phyloP scores from a whole-genome alignment of 2,329 filamentous ascomycete genomes.

The Neonectria faginata region DNA sequence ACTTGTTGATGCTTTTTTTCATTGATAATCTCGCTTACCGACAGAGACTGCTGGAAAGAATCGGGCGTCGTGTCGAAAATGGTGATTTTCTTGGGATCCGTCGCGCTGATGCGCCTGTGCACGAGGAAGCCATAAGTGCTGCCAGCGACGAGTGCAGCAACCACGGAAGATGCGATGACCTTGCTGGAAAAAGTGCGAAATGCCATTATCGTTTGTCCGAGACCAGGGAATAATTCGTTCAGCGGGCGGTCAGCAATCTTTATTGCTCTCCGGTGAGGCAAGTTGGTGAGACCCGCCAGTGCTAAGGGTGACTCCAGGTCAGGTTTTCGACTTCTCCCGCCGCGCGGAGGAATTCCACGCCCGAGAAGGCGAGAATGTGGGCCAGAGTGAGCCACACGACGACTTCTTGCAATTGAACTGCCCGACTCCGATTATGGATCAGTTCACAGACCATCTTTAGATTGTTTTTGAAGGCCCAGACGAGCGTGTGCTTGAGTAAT shows the following conservation, averaged over 20 bases:
- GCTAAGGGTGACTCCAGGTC: slow-evolving; percentile 9
- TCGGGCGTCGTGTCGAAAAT: slow-evolving; percentile 34
- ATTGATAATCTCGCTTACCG: slow-evolving; percentile 45
- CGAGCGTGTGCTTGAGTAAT: too few species aligned
- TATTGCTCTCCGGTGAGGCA: slow-evolving; percentile 14
- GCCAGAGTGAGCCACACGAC: not conserved
- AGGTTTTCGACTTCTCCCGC: slow-evolving; percentile 18
- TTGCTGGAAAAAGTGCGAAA: slow-evolving; percentile 30
- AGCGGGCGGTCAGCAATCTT: not conserved
- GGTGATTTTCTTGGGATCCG: slow-evolving; percentile 34
- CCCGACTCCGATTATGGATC: not conserved
- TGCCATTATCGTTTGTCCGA: slow-evolving; percentile 20
- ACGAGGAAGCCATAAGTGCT: slow-evolving; percentile 35
- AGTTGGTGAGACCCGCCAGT: not conserved
- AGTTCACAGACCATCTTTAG: not conserved
- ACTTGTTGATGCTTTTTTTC: slow-evolving; percentile 30
- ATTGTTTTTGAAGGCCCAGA: too few species aligned
- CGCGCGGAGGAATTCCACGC: not conserved
- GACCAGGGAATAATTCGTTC: too few species aligned
- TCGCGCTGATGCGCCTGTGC: slow-evolving; percentile 23
- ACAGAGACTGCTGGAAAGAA: slow-evolving; percentile 40
- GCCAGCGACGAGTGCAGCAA: slow-evolving; percentile 26
- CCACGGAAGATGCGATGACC: slow-evolving; percentile 31
- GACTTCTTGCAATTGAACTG: not conserved
- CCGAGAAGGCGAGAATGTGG: not conserved